Percentiles rank a stretch among this genome's conserved stretches.
phyloP scores from a whole-genome alignment of 1,139 yeast genomes.

The Kluyveromyces marxianus region DNA sequence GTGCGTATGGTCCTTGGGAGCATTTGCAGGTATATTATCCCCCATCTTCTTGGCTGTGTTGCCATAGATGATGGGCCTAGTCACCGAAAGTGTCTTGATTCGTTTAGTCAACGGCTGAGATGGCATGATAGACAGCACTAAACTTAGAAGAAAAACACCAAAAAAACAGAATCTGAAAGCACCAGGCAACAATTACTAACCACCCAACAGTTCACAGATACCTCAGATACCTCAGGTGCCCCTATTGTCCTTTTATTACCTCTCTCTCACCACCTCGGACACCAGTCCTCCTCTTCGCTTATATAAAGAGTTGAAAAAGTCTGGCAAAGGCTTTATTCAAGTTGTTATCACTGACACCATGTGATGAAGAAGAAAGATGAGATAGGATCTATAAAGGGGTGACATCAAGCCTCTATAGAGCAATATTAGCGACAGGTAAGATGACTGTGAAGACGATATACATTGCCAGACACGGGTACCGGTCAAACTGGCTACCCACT shows the following conservation, averaged over 20 bases:
- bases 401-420: background rate
- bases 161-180: background rate
- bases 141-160: background rate
- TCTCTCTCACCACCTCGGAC: no score
- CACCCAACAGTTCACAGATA: no score
- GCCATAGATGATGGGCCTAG: slow-evolving; percentile 84
- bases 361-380: no score
- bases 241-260: no score
- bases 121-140: background rate
- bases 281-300: no score
- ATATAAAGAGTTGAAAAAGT: background rate
- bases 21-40: slow-evolving; percentile 53
- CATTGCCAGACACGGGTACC: slow-evolving; percentile 58
- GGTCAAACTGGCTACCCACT: slow-evolving; percentile 75
- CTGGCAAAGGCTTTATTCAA: background rate
- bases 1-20: slow-evolving; percentile 90
- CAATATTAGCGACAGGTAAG: background rate
- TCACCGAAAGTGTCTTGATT: slow-evolving; percentile 60
- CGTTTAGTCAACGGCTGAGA: slow-evolving; percentile 24
- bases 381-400: background rate
- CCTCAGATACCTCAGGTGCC: no score
- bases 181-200: no score
- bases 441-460: slow-evolving; percentile 34
- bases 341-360: background rate
- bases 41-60: slow-evolving; percentile 73